Base-by-base conservation (phyloP, 2,329 filamentous ascomycete species). In the Thielaviopsis musarum region DNA sequence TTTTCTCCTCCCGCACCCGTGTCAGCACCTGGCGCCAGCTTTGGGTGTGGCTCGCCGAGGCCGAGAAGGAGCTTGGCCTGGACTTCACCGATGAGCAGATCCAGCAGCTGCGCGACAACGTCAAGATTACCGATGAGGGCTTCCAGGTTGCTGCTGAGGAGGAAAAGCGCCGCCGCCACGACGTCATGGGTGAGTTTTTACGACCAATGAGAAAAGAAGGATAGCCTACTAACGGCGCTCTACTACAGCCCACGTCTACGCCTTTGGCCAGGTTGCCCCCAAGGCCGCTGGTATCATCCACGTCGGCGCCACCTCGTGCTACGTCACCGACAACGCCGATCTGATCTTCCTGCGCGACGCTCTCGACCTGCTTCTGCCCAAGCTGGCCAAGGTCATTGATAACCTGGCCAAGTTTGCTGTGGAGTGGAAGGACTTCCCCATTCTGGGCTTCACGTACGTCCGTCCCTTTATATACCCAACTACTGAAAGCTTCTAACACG, bases 241-340 rank as follows among this genome's bases (percentile, higher is more conserved):
- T n/a, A 12, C 19, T 59, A n/a, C 34, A 61, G 60, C 60, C 49
- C 83, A 87, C 67, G 85, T 91, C 54, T 82, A 89, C 65, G 83
- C 86, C 15, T 91, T 85, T 69, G 88, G 87, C 3, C 72, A 78
- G 64, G 82, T 78, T 62, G 87, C 87, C 3, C 88, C 88, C 0
- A 84, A 81, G 38, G 88, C 88, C 10, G 87, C 86, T 15, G 87
- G 87, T 38, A 87, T 93, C 65, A 91, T 95, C 62, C 90, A 95
- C 70, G 82, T 79, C 70, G 85, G 84, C 64, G 82, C 82, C 59
- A 85, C 79, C 21, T 63, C 62, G 10, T 81, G 76, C 69, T 82
- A 77, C 66, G 77, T 82, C 48, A 91, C 85, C 59, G 87, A 90
- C 67, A 89, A 90, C 64, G 78, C 84, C 2, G 88, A 91, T 65